phyloP scores from a whole-genome alignment of 345 rosid genomes.

The Cardamine chenopodiifolia region DNA sequence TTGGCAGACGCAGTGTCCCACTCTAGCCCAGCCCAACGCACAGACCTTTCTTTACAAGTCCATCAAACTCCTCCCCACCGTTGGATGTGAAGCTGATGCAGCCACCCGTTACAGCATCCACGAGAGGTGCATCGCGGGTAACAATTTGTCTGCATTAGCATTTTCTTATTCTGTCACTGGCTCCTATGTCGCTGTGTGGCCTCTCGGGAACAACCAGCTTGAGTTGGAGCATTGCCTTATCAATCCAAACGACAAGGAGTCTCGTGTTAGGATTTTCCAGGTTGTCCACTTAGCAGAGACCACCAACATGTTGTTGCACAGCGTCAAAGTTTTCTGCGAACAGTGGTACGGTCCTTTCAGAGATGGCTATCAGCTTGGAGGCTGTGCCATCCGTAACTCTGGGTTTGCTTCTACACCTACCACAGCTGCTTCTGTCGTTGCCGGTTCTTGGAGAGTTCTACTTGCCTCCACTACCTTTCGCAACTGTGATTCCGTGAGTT shows the following conservation, averaged over 20 bases:
- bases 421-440: constrained; percentile 53
- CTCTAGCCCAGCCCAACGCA: constrained; percentile 62
- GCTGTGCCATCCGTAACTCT: constrained; percentile 79
- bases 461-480: constrained; percentile 52
- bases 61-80: constrained; percentile 90
- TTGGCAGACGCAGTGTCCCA: constrained; percentile 99
- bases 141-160: constrained; percentile 41
- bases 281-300: constrained; percentile 45
- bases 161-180: constrained; percentile 79
- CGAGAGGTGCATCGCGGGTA: constrained; percentile 53
- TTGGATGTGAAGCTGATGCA: constrained; percentile 98
- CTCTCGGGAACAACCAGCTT: constrained; percentile 43
- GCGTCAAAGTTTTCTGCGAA: constrained; percentile 68
- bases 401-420: constrained; percentile 80
- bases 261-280: constrained; percentile 79
- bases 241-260: constrained; percentile 74
- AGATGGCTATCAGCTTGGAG: constrained; percentile 85
- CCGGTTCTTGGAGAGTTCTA: constrained; percentile 65
- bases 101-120: constrained; percentile 72
- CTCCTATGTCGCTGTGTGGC: constrained; percentile 77
- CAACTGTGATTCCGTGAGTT: constrained; percentile 41
- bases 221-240: constrained; percentile 87
- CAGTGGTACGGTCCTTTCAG: constrained; percentile 91
- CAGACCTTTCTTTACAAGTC: constrained; percentile 53
- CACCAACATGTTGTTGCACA: constrained; percentile 43